Percentiles rank a stretch among this genome's conserved stretches.
Conservation (phyloP, 2,329 filamentous ascomycete genomes). For the Cladosporium halotolerans region DNA sequence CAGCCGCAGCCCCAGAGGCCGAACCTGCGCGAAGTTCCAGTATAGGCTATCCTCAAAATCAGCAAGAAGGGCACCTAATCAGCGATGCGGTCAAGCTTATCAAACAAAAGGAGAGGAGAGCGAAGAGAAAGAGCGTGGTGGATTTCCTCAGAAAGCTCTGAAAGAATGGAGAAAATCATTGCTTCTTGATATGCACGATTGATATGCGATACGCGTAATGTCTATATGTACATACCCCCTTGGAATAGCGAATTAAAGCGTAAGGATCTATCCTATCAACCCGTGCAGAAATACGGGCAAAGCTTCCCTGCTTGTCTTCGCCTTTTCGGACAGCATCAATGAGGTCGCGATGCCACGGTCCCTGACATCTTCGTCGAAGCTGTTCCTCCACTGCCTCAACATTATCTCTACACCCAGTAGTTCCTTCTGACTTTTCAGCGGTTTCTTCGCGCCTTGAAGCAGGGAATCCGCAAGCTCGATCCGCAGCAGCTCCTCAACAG, state of each 20-base stretch:
- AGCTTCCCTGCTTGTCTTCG: not conserved
- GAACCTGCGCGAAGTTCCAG: not conserved
- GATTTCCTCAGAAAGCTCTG: conserved; percentile 18
- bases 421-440: not conserved
- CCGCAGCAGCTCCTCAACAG: not conserved
- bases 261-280: not conserved
- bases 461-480: not conserved
- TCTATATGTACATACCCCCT: not conserved
- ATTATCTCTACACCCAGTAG: not conserved
- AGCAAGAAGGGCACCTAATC: conserved; percentile 16
- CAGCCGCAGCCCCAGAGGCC: not conserved
- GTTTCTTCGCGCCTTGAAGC: not conserved
- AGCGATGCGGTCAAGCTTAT: conserved; percentile 24
- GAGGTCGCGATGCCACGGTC: not conserved
- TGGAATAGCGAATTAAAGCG: not conserved
- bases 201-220: not conserved
- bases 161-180: not conserved
- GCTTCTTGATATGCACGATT: no score
- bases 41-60: not conserved
- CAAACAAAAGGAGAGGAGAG: conserved; percentile 17
- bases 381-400: not conserved
- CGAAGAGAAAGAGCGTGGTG: conserved; percentile 16
- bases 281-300: not conserved
- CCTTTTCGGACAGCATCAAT: not conserved
- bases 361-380: not conserved